These are phyloP conservation scores for Arthrobotrys conoides DNA, from an alignment of 2,329 filamentous ascomycete species.

Conservation along the genomic window DNA sequence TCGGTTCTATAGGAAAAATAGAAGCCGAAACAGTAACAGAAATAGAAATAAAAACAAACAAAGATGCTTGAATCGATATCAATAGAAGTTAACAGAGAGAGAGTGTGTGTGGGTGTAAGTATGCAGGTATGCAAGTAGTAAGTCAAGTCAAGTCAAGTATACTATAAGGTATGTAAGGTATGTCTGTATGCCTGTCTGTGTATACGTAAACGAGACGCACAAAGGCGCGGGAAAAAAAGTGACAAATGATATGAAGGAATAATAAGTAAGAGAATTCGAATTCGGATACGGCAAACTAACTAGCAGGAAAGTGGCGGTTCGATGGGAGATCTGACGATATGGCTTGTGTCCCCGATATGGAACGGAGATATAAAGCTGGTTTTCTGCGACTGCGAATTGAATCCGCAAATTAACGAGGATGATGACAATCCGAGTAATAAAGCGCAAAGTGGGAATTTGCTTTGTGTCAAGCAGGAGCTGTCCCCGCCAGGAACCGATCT, in stretches of 20 bases:
- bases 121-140: background rate
- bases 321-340: slow-evolving; percentile 50
- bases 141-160: too few species aligned
- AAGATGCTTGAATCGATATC: slow-evolving; percentile 16
- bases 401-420: slow-evolving; percentile 58
- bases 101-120: background rate
- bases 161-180: slow-evolving; percentile 15
- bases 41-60: slow-evolving; percentile 34
- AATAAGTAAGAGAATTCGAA: background rate
- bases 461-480: slow-evolving; percentile 55
- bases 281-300: slow-evolving; percentile 50
- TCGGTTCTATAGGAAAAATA: slow-evolving; percentile 14
- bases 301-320: slow-evolving; percentile 59
- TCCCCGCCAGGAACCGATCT: slow-evolving; percentile 53
- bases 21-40: background rate
- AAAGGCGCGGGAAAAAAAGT: slow-evolving; percentile 53
- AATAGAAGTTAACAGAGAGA: slow-evolving; percentile 1
- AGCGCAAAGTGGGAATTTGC: slow-evolving; percentile 44
- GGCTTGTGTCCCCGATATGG: slow-evolving; percentile 56
- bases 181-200: too few species aligned
- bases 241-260: slow-evolving; percentile 54
- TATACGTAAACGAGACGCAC: slow-evolving; percentile 51
- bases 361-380: slow-evolving; percentile 59
- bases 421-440: slow-evolving; percentile 42
- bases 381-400: slow-evolving; percentile 44